Evolutionary conservation across 345 rosid genomes (phyloP).

Genomic region (Populus tremula): DNA sequence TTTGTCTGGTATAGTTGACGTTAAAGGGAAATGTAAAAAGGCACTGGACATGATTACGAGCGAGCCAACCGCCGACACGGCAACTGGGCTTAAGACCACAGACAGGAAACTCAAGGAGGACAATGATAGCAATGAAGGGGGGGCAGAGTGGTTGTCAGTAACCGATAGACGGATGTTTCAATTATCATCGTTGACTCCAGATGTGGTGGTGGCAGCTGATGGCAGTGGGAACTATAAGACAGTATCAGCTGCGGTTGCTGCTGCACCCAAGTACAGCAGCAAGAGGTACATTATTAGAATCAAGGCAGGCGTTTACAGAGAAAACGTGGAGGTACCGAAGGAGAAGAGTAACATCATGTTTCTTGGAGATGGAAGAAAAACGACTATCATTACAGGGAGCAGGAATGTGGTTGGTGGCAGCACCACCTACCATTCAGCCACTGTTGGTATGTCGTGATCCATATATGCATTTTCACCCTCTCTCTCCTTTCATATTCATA

Average conservation of each 20-base stretch:
- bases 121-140: constrained; percentile 3
- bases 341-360: constrained; percentile 73
- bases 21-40: constrained; percentile 49
- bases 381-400: constrained; percentile 65
- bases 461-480: too few species aligned
- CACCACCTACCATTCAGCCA: constrained; percentile 88
- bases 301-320: constrained; percentile 70
- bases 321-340: constrained; percentile 79
- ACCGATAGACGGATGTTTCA: constrained; percentile 72
- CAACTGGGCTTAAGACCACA: constrained; percentile 23
- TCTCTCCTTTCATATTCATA: neutral
- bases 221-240: constrained; percentile 70
- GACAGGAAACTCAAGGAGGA: constrained; percentile 48
- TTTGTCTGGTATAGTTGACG: constrained; percentile 39
- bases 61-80: constrained; percentile 52
- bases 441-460: constrained; percentile 58
- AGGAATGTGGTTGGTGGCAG: constrained; percentile 70
- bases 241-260: constrained; percentile 62
- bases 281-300: constrained; percentile 63
- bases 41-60: constrained; percentile 51
- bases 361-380: constrained; percentile 70
- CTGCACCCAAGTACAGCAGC: constrained; percentile 59
- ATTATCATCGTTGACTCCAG: constrained; percentile 45
- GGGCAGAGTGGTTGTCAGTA: constrained; percentile 70
- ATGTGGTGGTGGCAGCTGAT: constrained; percentile 77